A percentile compares a stretch with the other conserved stretches of the same genome.
These are phyloP conservation scores for Amylocystis lapponica DNA, from an alignment of 768 basidiomycete species.

Conservation along the genomic window DNA sequence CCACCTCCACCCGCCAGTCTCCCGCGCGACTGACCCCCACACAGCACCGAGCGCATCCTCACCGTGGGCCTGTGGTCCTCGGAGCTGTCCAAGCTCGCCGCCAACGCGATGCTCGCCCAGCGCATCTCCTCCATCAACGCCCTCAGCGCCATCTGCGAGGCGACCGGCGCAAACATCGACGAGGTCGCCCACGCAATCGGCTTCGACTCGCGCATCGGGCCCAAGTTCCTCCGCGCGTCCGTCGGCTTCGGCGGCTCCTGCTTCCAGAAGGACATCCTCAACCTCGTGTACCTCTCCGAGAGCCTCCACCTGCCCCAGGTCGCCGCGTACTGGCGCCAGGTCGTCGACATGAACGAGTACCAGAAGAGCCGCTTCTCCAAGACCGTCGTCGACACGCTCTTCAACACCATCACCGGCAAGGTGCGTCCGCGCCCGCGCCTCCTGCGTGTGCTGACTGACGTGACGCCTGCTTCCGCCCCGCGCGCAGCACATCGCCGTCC, in stretches of 20 bases:
- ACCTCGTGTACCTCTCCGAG: constrained; percentile 95
- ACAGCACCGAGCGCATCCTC: constrained; percentile 70
- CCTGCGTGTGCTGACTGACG: background rate
- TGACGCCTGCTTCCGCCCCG: no score
- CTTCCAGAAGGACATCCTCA: constrained; percentile 99
- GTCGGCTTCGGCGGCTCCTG: constrained; percentile 98
- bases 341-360: constrained; percentile 98
- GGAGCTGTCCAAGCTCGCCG: constrained; percentile 96
- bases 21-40: background rate
- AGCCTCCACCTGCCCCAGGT: constrained; percentile 94
- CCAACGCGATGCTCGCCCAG: constrained; percentile 99
- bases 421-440: constrained; percentile 32
- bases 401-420: constrained; percentile 97
- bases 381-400: constrained; percentile 93
- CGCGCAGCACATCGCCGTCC: constrained; percentile 90
- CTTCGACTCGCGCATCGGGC: constrained; percentile 86
- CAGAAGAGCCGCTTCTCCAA: constrained; percentile 96
- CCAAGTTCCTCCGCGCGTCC: constrained; percentile 92
- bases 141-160: constrained; percentile 97
- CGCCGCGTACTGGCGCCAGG: constrained; percentile 95
- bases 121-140: constrained; percentile 98
- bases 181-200: constrained; percentile 95
- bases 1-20: constrained; percentile 4
- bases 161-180: constrained; percentile 97
- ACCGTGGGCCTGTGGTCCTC: constrained; percentile 98